Evolutionary conservation across 129 eudicot species (phyloP).

Genomic region (Flaveria bidentis): DNA sequence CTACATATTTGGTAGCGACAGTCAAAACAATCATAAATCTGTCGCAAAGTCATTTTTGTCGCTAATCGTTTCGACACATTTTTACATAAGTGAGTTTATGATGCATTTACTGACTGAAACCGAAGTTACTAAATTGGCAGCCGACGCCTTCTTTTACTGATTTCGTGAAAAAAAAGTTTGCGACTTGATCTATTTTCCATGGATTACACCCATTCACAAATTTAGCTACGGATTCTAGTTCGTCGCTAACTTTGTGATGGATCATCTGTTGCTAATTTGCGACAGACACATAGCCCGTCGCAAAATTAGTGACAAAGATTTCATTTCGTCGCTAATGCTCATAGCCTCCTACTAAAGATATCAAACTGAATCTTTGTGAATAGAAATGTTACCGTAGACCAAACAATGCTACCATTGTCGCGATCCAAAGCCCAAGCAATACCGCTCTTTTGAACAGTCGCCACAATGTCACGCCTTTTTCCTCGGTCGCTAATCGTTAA

Average conservation of each 20-base stretch:
- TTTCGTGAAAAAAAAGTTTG: too few relatives aligned
- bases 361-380: neutral
- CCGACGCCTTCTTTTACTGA: too few relatives aligned
- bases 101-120: too few relatives aligned
- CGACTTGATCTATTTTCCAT: neutral
- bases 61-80: too few relatives aligned
- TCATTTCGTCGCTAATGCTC: neutral
- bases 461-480: slow-evolving; percentile 55
- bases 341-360: neutral
- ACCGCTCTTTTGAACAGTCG: slow-evolving; percentile 79
- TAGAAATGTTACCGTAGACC: slow-evolving; percentile 53
- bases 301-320: neutral
- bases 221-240: neutral
- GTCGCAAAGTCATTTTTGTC: too few relatives aligned
- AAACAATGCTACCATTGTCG: slow-evolving; percentile 57
- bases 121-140: too few relatives aligned
- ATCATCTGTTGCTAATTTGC: too few relatives aligned
- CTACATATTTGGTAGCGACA: too few relatives aligned
- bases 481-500: slow-evolving; percentile 38
- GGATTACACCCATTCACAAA: neutral
- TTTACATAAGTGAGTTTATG: too few relatives aligned
- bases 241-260: neutral
- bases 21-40: too few relatives aligned
- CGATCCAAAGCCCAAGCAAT: slow-evolving; percentile 84
- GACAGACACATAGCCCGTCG: neutral